Evolutionary conservation across 2,329 filamentous ascomycete genomes (phyloP).

Genomic region (Sporothrix pallida): DNA sequence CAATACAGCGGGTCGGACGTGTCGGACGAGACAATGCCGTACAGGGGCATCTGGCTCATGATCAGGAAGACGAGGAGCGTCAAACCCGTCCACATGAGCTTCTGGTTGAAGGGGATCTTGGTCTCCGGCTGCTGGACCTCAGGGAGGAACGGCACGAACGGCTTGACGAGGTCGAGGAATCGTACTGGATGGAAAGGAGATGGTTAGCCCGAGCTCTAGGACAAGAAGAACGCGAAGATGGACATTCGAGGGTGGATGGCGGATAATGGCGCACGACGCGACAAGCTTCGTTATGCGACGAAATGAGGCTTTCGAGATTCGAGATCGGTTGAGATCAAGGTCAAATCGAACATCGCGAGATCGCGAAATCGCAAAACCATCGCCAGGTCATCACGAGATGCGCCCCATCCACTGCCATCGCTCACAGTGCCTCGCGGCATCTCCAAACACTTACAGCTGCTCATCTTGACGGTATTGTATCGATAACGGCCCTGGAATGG

Average conservation of each 20-base stretch:
- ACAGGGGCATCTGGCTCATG: conserved; percentile 99
- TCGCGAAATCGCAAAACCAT: neutral
- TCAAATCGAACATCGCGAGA: neutral
- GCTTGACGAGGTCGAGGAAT: conserved; percentile 99
- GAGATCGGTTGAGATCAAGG: neutral
- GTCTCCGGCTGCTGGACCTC: conserved; percentile 99
- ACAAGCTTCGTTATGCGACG: neutral
- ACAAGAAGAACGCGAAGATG: neutral
- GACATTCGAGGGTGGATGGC: neutral
- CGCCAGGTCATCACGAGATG: neutral
- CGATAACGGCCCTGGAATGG: conserved; percentile 34
- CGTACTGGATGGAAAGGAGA: conserved; percentile 68
- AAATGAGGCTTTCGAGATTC: neutral
- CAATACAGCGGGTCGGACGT: conserved; percentile 99
- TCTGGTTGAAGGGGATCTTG: conserved; percentile 98
- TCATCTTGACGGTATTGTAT: conserved; percentile 43
- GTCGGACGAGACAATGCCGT: conserved; percentile 98
- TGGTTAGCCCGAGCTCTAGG: conserved; percentile 11
- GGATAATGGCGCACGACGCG: conserved; percentile 19
- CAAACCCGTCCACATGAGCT: conserved; percentile 92
- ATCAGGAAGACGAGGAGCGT: conserved; percentile 98
- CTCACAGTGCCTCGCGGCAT: neutral
- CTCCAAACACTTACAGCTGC: conserved; percentile 46
- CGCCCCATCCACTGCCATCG: neutral
- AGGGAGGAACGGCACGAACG: conserved; percentile 98